Evolutionary conservation across 1,284 basidiomycete genomes (phyloP), one percentile per base, ranked within the genome.

Genomic region (Ustilago hordei): DNA sequence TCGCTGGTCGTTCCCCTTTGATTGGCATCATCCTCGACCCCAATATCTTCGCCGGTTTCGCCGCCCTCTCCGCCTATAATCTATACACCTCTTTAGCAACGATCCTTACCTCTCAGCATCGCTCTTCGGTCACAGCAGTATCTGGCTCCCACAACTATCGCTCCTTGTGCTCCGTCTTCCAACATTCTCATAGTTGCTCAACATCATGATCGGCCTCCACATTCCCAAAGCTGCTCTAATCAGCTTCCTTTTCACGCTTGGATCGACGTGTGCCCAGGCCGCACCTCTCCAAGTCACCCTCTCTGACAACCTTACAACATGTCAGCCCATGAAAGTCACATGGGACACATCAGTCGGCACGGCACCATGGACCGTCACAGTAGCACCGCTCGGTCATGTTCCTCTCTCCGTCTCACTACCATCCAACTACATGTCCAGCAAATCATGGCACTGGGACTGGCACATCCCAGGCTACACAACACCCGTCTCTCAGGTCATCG

Each of bases 311-410:
- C 74, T 69, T 2, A 65, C 69, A 15, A 69, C 75, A 64, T 70
- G 72, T 36, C 55, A 63, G 28, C 59, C 67, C 5, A 64, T 75
- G 45, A 66, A 19, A 17, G 41, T 78, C 47, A 52, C 64, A 19
- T 78, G 68, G 68, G 76, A 78, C 34, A 62, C 69, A 11, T 71
- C 76, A 1, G 32, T 55, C 8, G 76, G 76, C 19, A 70, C 62
- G 13, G 76, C 68, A 45, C 76, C 76, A 4, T 78, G 72, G 72
- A 75, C 72, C 8, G 55, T 78, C 57, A 78, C 72, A 3, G 61
- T 78, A 2, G 76, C 76, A 1, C 76, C 76, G 3, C 69, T 78
- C 23, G 66, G 69, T 3, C 76, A 78, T 32, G 61, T 69, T 0
- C 76, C 76, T 3, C 48, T 64, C 38, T 54, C 76, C 4, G 68